These are phyloP conservation scores for Borovskyia barvae DNA, from an alignment of 208 protist species.

Conservation along the genomic window DNA sequence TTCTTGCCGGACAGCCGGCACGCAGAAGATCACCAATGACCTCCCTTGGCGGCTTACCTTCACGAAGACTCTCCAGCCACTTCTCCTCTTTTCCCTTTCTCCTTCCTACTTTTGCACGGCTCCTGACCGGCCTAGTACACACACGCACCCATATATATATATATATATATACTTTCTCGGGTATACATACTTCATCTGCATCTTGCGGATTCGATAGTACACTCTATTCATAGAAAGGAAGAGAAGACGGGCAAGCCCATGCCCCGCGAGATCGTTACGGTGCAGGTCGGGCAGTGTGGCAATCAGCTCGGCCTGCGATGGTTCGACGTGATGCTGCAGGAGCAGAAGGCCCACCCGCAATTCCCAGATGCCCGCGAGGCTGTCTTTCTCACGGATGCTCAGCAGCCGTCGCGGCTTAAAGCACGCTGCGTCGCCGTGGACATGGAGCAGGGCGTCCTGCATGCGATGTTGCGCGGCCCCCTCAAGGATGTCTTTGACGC, in stretches of 20 bases:
- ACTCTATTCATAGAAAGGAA: background rate
- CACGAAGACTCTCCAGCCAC: too few relatives aligned
- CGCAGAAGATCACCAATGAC: too few relatives aligned
- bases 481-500: conserved; percentile 89
- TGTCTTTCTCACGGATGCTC: conserved; percentile 44
- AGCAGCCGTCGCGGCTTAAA: conserved; percentile 36
- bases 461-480: conserved; percentile 72
- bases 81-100: background rate
- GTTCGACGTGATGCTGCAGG: conserved; percentile 95
- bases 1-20: too few relatives aligned
- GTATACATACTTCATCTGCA: conserved; percentile 5
- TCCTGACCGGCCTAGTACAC: background rate
- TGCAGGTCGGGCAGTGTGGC: conserved; percentile 94
- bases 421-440: conserved; percentile 95
- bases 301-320: conserved; percentile 94
- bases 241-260: conserved; percentile 37
- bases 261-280: conserved; percentile 87
- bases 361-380: conserved; percentile 73
- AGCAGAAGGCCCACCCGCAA: conserved; percentile 86
- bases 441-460: conserved; percentile 95
- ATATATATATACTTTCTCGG: too few relatives aligned
- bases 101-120: background rate
- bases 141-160: too few relatives aligned
- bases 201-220: background rate
- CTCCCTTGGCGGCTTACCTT: too few relatives aligned